Base-by-base conservation (phyloP, 805 yeast genomes). In the Candida pini region DNA sequence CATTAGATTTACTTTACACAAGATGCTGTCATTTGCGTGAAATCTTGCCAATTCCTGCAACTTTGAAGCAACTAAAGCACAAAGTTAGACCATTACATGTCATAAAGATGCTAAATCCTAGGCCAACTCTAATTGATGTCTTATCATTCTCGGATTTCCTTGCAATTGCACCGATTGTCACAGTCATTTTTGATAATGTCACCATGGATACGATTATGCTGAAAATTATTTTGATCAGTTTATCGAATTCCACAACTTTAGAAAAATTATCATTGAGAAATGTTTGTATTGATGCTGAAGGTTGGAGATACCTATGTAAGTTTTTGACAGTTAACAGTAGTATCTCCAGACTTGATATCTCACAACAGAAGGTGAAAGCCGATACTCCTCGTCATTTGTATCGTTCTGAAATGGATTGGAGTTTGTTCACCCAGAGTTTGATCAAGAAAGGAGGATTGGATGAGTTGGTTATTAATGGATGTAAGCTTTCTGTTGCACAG, bases 381-480 rank as follows among this genome's bases (percentile, higher is more conserved):
- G 74, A 71, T 20, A 60, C 66, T 10, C 64, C 68, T 7, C 51
- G 58, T 14, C 47, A 45, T 4, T 47, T 45, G 22, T 49, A 64
- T 16, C 52, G 81, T 35, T 56, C 71, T 0, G 62, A 67, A 9
- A 68, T 74, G 75, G 64, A 74, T 48, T 74, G 81, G 81, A 60
- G 64, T 29, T 42, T 73, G 29, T 68, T 74, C 41, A 64, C 66
- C 20, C 56, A 63, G 18, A 44, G 73, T 1, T 36, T 74, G n/a
- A 49, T 56, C 1, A 12, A 47, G 12, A 54, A 77, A 37, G 74
- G 75, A 5, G 80, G 81, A 0, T 63, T 74, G 22, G 78, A 72
- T 48, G 81, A 74, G 44, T 59, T 74, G 37, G 80, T 74, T 12
- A 65, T 74, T 33, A 73, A 74, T 43, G 80, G 81, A 1, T 74